Base-by-base conservation (phyloP, 1,139 yeast genomes). In the Suhomyces atakaporum region DNA sequence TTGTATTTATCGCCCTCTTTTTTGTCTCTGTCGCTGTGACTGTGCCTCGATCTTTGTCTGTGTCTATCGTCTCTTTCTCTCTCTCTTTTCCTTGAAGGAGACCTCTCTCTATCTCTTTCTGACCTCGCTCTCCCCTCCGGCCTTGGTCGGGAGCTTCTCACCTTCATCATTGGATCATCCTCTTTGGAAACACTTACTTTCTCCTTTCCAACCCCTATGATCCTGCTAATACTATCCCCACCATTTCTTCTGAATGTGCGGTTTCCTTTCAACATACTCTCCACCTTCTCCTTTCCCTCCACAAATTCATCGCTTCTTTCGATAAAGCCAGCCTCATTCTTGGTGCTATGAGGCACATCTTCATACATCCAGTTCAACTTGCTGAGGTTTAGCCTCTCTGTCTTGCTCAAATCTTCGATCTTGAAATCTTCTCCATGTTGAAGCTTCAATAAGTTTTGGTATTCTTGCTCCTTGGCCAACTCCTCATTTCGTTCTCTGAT, bases 331-430 rank as follows among this genome's bases (percentile, higher is more conserved):
- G 59, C 50, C 11, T 55, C 53, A 31, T 62, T 58, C 20, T 43
- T 51, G 20, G 24, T 35, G 15, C 40, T 40, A 16, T 45, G 28
- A 2, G 56, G 56, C 11, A 57, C 62, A 24, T 72, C 79, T 13
- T 84, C 77, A 54, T 90, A 90, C 95, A 90, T 89, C 97, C 97
- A 90, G 37, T 79, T 84, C 36, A 88, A 62, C 43, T 77, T 78
- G 31, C 62, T 67, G 19, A 73, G 61, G 39, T 70, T 69, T 35
- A 72, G 60, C 26, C 77, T 79, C 12, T 69, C 71, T 11, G 54
- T 54, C 16, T 57, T 48, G 11, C 64, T 72, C 51, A 53, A 60
- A 46, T 41, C 66, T 46, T 47, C 40, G 7, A 29, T 25, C 8
- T 56, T 50, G 31, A 56, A 52, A 47, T 56, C 58, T 41, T 53